Conservation (phyloP, 2,329 filamentous ascomycete species). For the Periconia macrospinosa region DNA sequence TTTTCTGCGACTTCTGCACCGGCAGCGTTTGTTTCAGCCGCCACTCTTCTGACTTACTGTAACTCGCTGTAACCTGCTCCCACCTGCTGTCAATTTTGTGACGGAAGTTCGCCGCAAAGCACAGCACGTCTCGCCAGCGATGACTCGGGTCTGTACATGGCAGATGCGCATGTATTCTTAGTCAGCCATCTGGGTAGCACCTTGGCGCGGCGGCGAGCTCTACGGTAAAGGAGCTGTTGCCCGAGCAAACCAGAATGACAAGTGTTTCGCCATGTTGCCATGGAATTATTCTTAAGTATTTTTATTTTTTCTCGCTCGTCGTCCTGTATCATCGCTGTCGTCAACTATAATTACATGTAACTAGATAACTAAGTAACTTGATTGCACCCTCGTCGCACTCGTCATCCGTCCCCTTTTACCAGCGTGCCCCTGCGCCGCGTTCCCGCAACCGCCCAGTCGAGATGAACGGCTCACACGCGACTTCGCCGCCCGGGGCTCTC, state of each 20-base stretch:
- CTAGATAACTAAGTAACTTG: no score
- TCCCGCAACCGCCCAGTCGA: neutral
- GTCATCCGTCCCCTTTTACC: neutral
- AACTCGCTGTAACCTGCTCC: slow-evolving; percentile 2
- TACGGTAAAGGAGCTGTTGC: no score
- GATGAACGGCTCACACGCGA: neutral
- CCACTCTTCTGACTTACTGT: neutral
- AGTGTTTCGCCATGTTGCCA: no score
- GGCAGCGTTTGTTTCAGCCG: slow-evolving; percentile 25
- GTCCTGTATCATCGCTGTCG: neutral
- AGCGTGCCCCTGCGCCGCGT: neutral
- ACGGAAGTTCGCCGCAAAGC: neutral
- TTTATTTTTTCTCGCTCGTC: no score
- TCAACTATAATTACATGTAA: neutral
- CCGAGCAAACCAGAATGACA: no score
- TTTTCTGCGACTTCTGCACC: neutral
- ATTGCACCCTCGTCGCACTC: neutral
- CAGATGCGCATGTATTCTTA: neutral
- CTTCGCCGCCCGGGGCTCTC: neutral
- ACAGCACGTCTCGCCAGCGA: slow-evolving; percentile 4
- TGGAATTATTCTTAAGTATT: no score
- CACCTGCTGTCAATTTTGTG: slow-evolving; percentile 11
- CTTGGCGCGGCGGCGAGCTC: neutral
- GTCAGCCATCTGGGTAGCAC: neutral
- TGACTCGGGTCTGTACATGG: neutral